Evolutionary conservation across 2,329 filamentous ascomycete genomes (phyloP).

Genomic region (Diplodia sapinea): DNA sequence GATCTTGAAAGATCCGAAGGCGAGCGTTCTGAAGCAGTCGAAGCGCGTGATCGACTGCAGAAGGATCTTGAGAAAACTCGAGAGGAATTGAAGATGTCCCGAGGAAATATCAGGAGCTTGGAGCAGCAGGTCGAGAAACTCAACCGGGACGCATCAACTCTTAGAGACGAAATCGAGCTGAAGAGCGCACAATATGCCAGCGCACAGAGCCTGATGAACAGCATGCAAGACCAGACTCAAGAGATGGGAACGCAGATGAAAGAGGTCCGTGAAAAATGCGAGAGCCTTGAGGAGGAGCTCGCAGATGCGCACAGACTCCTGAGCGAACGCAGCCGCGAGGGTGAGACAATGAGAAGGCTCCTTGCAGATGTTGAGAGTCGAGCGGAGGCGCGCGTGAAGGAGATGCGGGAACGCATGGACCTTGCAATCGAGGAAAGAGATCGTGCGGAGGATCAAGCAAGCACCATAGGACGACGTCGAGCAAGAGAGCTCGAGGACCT

Average conservation of each 20-base stretch:
- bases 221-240: constrained; percentile 89
- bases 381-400: constrained; percentile 79
- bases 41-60: constrained; percentile 72
- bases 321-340: constrained; percentile 85
- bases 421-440: constrained; percentile 92
- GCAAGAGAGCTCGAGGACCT: constrained; percentile 87
- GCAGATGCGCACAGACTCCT: constrained; percentile 86
- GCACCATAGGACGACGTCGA: constrained; percentile 74
- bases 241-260: constrained; percentile 92
- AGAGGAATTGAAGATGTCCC: constrained; percentile 67
- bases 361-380: constrained; percentile 84
- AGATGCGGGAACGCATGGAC: constrained; percentile 89
- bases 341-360: constrained; percentile 90
- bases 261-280: constrained; percentile 80
- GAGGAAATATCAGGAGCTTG: constrained; percentile 69
- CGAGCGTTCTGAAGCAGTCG: constrained; percentile 77
- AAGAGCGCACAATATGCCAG: constrained; percentile 85
- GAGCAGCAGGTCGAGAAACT: constrained; percentile 76
- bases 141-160: constrained; percentile 67
- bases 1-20: constrained; percentile 79
- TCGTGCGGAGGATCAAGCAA: constrained; percentile 87
- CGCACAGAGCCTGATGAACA: constrained; percentile 82
- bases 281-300: constrained; percentile 90
- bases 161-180: constrained; percentile 81
- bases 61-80: constrained; percentile 74